Conservation (phyloP, 2,329 filamentous ascomycete species). For the Fusarium brevicatenulatum region DNA sequence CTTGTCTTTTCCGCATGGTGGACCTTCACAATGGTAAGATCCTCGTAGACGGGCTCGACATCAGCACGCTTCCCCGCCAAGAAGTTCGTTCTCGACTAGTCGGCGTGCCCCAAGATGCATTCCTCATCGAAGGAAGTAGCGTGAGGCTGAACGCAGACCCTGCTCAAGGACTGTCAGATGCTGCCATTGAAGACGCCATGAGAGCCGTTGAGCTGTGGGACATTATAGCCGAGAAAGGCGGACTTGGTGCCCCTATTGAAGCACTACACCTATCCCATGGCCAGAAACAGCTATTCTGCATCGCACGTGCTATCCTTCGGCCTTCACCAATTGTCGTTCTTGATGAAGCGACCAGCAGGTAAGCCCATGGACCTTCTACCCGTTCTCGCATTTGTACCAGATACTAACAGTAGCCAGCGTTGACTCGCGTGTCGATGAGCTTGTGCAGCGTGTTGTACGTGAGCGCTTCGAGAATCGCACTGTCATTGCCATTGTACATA, state of each 20-base stretch:
- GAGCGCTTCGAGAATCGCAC: constrained; percentile 39
- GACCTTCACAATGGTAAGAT: constrained; percentile 56
- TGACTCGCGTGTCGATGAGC: constrained; percentile 29
- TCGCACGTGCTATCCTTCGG: constrained; percentile 57
- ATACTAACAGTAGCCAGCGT: constrained; percentile 19
- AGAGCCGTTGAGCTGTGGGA: constrained; percentile 57
- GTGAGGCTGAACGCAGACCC: constrained; percentile 62
- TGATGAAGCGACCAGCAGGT: constrained; percentile 56
- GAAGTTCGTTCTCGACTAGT: constrained; percentile 49
- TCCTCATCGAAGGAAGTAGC: constrained; percentile 55
- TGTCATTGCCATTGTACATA: constrained; percentile 43
- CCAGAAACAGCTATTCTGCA: constrained; percentile 59
- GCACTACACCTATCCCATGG: constrained; percentile 55
- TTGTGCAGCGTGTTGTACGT: constrained; percentile 25
- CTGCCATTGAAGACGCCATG: constrained; percentile 56
- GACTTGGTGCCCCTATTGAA: constrained; percentile 50
- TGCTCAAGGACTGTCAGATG: constrained; percentile 48
- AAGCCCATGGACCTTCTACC: not conserved
- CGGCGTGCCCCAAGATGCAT: constrained; percentile 62
- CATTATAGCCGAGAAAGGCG: constrained; percentile 51
- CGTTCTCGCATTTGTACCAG: too few relatives aligned
- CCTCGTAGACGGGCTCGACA: constrained; percentile 56
- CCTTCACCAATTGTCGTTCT: constrained; percentile 53
- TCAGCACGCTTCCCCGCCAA: constrained; percentile 41
- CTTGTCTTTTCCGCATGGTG: constrained; percentile 55